A percentile compares a stretch with the other conserved stretches of the same genome.
phyloP scores from a whole-genome alignment of 108 stramenopile genomes.

The Cyclotella baltica region DNA sequence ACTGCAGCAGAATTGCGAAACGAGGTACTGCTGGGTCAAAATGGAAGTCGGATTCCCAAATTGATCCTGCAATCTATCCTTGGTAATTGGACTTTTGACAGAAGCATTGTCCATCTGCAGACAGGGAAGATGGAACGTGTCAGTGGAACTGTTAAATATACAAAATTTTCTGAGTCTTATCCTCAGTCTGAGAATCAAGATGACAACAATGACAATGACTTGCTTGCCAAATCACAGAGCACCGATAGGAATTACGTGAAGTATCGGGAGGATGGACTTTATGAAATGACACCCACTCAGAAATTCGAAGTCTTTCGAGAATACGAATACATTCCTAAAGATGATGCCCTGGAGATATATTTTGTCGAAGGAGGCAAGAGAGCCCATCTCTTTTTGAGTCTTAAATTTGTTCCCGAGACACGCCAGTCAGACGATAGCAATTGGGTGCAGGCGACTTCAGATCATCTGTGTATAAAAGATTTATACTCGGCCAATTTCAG shows the following conservation, averaged over 20 bases:
- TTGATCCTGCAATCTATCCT: conserved; percentile 60
- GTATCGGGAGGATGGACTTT: conserved; percentile 76
- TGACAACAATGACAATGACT: not conserved
- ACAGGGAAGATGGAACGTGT: conserved; percentile 41
- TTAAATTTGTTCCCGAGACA: conserved; percentile 62
- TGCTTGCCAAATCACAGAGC: not conserved
- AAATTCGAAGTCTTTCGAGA: conserved; percentile 73
- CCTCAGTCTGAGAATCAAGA: not conserved
- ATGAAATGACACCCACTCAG: conserved; percentile 57
- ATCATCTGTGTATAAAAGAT: conserved; percentile 82
- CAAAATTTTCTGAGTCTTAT: conserved; percentile 33
- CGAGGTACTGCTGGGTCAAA: conserved; percentile 47
- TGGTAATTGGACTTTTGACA: conserved; percentile 67
- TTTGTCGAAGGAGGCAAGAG: conserved; percentile 73
- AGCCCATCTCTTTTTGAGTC: conserved; percentile 69
- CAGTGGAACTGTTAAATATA: conserved; percentile 47
- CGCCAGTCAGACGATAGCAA: conserved; percentile 29
- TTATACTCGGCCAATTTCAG: conserved; percentile 67
- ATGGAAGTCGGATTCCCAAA: conserved; percentile 58
- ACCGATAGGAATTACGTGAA: conserved; percentile 32
- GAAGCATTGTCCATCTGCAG: conserved; percentile 64
- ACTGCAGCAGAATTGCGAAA: conserved; percentile 30
- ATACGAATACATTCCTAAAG: conserved; percentile 61
- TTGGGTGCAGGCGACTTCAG: conserved; percentile 68
- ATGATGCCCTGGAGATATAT: conserved; percentile 63